phyloP scores from a whole-genome alignment of 2,329 filamentous ascomycete genomes.

The Penicillium sp. region DNA sequence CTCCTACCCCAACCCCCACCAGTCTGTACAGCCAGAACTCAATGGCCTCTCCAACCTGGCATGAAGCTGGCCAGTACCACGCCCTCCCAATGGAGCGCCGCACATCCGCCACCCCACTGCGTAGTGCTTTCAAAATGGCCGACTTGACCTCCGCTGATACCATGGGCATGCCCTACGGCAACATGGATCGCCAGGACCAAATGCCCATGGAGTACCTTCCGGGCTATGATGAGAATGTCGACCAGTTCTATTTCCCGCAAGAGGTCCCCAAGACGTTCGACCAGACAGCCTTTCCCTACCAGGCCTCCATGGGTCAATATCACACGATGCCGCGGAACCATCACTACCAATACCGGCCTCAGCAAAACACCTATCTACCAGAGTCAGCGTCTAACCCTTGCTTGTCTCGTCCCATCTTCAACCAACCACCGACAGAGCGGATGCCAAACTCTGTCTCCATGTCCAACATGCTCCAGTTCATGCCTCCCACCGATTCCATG shows the following conservation, averaged over 20 bases:
- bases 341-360: slow-evolving; percentile 40
- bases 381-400: slow-evolving; percentile 45
- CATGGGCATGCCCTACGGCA: slow-evolving; percentile 38
- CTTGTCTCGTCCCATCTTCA: slow-evolving; percentile 44
- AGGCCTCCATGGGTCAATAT: slow-evolving; percentile 40
- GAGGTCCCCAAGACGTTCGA: slow-evolving; percentile 43
- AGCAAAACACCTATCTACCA: slow-evolving; percentile 38
- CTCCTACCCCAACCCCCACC: slow-evolving; percentile 44
- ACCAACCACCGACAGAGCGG: slow-evolving; percentile 35
- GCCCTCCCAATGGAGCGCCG: slow-evolving; percentile 34
- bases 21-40: slow-evolving; percentile 45
- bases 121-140: slow-evolving; percentile 40
- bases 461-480: slow-evolving; percentile 43
- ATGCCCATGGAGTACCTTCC: slow-evolving; percentile 43
- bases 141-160: slow-evolving; percentile 39
- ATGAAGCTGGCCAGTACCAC: slow-evolving; percentile 35
- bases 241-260: slow-evolving; percentile 43
- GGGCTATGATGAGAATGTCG: slow-evolving; percentile 42
- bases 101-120: slow-evolving; percentile 35
- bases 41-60: slow-evolving; percentile 43
- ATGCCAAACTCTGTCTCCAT: slow-evolving; percentile 41
- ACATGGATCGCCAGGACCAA: slow-evolving; percentile 39
- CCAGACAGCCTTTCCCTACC: slow-evolving; percentile 37
- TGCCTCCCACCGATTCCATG: slow-evolving; percentile 38
- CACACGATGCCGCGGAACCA: slow-evolving; percentile 39